These are phyloP conservation scores for Brassica hybrid DNA, from an alignment of 441 rosid genomes.

Conservation along the genomic window DNA sequence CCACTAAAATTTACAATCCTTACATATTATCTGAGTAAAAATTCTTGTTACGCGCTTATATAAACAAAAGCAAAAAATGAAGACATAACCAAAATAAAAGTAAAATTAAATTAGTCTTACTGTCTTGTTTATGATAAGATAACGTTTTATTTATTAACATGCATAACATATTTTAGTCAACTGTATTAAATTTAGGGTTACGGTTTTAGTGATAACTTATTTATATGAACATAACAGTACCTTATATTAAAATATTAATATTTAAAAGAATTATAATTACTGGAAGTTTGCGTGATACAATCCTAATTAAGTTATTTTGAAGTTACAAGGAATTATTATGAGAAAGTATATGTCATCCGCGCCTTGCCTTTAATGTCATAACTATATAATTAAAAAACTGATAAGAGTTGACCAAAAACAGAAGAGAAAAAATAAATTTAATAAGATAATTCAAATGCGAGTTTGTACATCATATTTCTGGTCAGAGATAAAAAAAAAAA, in stretches of 20 bases:
- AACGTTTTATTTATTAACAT: not conserved
- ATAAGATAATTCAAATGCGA: not conserved
- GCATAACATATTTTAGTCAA: not conserved
- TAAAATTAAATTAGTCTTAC: too few species aligned
- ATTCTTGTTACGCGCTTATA: not conserved
- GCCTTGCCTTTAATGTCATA: not conserved
- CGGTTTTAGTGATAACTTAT: not conserved
- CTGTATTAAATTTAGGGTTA: not conserved
- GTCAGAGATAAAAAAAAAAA: not conserved
- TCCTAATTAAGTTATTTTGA: not conserved
- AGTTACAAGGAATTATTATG: not conserved
- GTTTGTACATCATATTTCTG: not conserved
- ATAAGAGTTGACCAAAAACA: not conserved
- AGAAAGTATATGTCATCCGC: not conserved
- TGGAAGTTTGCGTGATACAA: not conserved
- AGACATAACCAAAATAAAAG: not conserved
- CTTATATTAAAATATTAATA: not conserved
- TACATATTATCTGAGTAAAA: not conserved
- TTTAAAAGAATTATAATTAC: too few species aligned
- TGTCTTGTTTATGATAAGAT: too few species aligned
- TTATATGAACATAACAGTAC: not conserved
- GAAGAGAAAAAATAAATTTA: not conserved
- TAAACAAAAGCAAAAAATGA: not conserved
- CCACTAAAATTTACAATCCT: not conserved
- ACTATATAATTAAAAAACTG: not conserved